Percentiles rank a stretch among this genome's conserved stretches.
These are phyloP conservation scores for Bisporella sp. DNA, from an alignment of 2,329 filamentous ascomycete genomes.

Conservation along the genomic window DNA sequence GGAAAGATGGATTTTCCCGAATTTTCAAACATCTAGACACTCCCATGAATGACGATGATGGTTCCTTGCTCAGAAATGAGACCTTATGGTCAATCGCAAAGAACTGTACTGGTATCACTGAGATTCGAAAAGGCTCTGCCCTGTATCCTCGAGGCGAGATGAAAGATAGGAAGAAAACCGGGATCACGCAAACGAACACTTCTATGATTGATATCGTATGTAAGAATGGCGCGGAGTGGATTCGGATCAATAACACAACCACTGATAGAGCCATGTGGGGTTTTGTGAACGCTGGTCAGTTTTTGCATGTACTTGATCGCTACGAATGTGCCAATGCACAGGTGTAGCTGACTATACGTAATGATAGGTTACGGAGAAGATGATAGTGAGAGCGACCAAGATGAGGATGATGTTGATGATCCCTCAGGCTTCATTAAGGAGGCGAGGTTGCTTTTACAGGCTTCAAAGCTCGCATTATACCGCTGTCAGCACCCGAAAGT, in stretches of 20 bases:
- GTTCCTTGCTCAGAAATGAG: neutral
- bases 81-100: constrained; percentile 52
- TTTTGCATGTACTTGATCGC: constrained; percentile 20
- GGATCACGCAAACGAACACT: constrained; percentile 21
- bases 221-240: constrained; percentile 56
- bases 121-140: constrained; percentile 50
- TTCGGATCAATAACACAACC: constrained; percentile 60
- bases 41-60: neutral
- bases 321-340: neutral
- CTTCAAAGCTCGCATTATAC: constrained; percentile 48
- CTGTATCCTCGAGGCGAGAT: constrained; percentile 19
- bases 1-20: neutral
- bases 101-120: constrained; percentile 45
- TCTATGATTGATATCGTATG: constrained; percentile 59
- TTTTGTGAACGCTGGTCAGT: constrained; percentile 62
- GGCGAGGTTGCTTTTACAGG: constrained; percentile 49
- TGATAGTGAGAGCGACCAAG: constrained; percentile 35
- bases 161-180: neutral
- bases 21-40: neutral
- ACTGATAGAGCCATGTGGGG: constrained; percentile 59
- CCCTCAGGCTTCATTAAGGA: constrained; percentile 51
- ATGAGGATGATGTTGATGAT: constrained; percentile 35
- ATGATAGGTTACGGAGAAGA: constrained; percentile 27
- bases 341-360: neutral
- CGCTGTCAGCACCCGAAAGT: constrained; percentile 53